Conservation (phyloP, 257 asterid species). For the Solanum piurae region DNA sequence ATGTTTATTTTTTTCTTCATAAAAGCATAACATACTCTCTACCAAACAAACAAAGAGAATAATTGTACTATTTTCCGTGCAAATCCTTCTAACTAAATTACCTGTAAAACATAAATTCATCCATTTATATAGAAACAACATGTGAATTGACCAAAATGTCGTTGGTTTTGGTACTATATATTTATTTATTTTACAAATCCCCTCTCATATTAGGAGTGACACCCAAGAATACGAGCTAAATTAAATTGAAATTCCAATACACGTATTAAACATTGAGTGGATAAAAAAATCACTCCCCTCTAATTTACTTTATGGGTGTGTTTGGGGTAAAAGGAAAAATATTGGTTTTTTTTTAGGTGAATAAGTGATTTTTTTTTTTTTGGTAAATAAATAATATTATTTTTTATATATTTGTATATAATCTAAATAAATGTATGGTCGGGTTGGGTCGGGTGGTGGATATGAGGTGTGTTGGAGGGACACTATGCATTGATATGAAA, state of each 20-base stretch:
- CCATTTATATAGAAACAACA: background rate
- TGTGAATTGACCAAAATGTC: background rate
- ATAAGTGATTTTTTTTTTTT: background rate
- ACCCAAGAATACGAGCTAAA: too few relatives aligned
- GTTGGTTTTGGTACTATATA: background rate
- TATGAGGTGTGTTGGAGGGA: background rate
- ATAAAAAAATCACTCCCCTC: background rate
- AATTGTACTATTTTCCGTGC: constrained; percentile 53
- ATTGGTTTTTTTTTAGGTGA: background rate
- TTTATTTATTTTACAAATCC: too few relatives aligned
- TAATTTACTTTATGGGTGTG: background rate
- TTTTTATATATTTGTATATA: background rate
- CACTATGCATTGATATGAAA: background rate
- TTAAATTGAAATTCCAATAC: too few relatives aligned
- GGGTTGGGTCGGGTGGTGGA: background rate
- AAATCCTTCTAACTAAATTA: constrained; percentile 47
- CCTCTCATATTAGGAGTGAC: too few relatives aligned
- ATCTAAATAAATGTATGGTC: background rate
- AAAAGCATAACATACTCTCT: background rate
- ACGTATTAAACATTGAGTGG: too few relatives aligned
- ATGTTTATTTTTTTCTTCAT: background rate
- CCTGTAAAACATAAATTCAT: constrained; percentile 12
- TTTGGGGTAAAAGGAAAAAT: background rate
- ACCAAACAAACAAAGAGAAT: constrained; percentile 10
- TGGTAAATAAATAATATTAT: background rate